A percentile compares a stretch with the other conserved stretches of the same genome.
These are phyloP conservation scores for Tricholoma furcatifolium DNA, from an alignment of 768 basidiomycete species.

Conservation along the genomic window DNA sequence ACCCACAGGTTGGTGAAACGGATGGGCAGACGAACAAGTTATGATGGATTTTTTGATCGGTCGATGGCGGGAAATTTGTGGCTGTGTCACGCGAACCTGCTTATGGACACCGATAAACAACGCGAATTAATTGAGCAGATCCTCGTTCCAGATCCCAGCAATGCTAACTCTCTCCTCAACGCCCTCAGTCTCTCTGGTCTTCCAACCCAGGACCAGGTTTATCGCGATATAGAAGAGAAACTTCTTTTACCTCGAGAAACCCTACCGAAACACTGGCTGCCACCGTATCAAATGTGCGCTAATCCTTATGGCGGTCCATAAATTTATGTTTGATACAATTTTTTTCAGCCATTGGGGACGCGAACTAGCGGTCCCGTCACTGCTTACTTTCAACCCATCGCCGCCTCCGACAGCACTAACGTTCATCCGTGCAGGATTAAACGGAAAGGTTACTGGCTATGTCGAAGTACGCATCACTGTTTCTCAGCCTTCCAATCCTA, in stretches of 20 bases:
- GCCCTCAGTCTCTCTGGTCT: constrained; percentile 56
- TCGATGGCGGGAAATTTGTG: constrained; percentile 1
- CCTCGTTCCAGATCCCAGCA: constrained; percentile 38
- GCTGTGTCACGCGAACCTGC: constrained; percentile 10
- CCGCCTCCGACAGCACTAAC: constrained; percentile 72
- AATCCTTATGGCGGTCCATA: constrained; percentile 5
- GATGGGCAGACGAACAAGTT: neutral
- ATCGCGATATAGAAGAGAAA: constrained; percentile 70
- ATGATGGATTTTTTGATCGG: constrained; percentile 9
- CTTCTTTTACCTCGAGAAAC: constrained; percentile 67
- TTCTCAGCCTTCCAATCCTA: neutral
- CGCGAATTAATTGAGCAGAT: constrained; percentile 44
- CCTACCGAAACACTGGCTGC: constrained; percentile 72
- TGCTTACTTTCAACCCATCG: constrained; percentile 66
- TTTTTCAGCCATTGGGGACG: constrained; percentile 69
- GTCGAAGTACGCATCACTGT: constrained; percentile 53
- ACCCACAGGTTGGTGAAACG: constrained; percentile 7
- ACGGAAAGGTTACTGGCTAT: constrained; percentile 80
- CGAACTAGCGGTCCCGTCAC: constrained; percentile 55
- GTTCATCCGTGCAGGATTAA: constrained; percentile 76
- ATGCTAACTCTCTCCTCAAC: constrained; percentile 44
- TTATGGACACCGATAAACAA: constrained; percentile 33
- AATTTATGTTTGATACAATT: constrained; percentile 12
- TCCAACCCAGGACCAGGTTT: constrained; percentile 59
- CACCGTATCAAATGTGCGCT: constrained; percentile 81